phyloP scores from a whole-genome alignment of 176 grass and related monocot species.

The Oryza meridionalis region DNA sequence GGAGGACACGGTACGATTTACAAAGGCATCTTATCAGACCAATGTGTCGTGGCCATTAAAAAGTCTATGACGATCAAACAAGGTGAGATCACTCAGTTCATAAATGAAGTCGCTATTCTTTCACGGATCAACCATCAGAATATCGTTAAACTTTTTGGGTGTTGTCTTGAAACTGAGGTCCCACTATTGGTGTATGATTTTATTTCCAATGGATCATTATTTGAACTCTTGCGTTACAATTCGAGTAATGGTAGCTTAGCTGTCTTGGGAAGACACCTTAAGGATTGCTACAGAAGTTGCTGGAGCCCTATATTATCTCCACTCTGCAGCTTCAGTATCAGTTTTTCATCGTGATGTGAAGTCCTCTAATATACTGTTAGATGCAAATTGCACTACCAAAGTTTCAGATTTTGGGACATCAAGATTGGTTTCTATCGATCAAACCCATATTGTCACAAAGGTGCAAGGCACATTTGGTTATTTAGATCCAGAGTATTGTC shows the following conservation, averaged over 20 bases:
- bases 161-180: slow-evolving; percentile 35
- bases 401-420: slow-evolving; percentile 47
- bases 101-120: slow-evolving; percentile 47
- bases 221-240: slow-evolving; percentile 6
- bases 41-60: slow-evolving; percentile 41
- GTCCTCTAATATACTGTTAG: slow-evolving; percentile 47
- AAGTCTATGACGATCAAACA: slow-evolving; percentile 27
- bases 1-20: background rate
- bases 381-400: slow-evolving; percentile 33
- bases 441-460: slow-evolving; percentile 42
- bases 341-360: slow-evolving; percentile 45
- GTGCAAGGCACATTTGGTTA: slow-evolving; percentile 54
- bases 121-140: slow-evolving; percentile 42
- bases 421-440: slow-evolving; percentile 40
- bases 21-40: background rate
- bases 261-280: slow-evolving; percentile 28
- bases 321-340: slow-evolving; percentile 9
- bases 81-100: slow-evolving; percentile 40
- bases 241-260: too few species aligned
- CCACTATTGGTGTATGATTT: slow-evolving; percentile 43
- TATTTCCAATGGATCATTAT: slow-evolving; percentile 39
- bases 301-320: slow-evolving; percentile 24
- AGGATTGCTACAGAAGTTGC: slow-evolving; percentile 30
- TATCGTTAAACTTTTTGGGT: slow-evolving; percentile 38
- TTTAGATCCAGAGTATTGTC: slow-evolving; percentile 54